These are phyloP conservation scores for Fomitopsis pinicola DNA, from an alignment of 1,284 basidiomycete species.

Conservation along the genomic window DNA sequence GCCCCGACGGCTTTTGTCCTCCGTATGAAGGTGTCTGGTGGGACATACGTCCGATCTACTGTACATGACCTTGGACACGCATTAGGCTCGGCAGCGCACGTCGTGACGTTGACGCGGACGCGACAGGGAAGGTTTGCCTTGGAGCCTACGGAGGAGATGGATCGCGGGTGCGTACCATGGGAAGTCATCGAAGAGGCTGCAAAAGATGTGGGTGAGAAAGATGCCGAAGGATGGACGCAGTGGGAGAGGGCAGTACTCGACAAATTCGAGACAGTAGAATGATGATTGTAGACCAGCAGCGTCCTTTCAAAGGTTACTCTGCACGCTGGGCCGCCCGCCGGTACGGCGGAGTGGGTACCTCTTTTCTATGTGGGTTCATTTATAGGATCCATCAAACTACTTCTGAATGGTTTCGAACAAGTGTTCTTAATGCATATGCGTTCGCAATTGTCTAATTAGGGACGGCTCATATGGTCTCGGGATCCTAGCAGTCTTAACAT, in stretches of 20 bases:
- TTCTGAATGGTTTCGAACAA: too few relatives aligned
- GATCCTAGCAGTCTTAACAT: neutral
- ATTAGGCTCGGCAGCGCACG: constrained; percentile 84
- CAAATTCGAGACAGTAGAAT: constrained; percentile 52
- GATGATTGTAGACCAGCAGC: constrained; percentile 8
- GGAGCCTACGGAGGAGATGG: constrained; percentile 37
- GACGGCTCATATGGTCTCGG: neutral
- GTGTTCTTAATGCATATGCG: too few relatives aligned
- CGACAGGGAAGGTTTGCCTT: constrained; percentile 81
- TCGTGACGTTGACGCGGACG: constrained; percentile 83
- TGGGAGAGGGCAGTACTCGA: constrained; percentile 73
- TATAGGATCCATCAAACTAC: too few relatives aligned
- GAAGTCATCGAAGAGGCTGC: constrained; percentile 69
- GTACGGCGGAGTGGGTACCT: too few relatives aligned
- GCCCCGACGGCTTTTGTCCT: constrained; percentile 82
- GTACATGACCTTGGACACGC: constrained; percentile 87
- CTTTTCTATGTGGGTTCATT: too few relatives aligned
- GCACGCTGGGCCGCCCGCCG: too few relatives aligned
- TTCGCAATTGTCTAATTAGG: neutral
- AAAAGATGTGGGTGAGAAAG: constrained; percentile 45
- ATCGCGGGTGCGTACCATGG: constrained; percentile 70
- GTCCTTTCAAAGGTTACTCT: neutral
- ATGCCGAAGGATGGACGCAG: constrained; percentile 59
- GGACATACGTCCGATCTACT: constrained; percentile 93
- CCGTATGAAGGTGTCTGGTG: constrained; percentile 90